Evolutionary conservation across 2,329 filamentous ascomycete genomes (phyloP), one percentile per base, ranked within the genome.

Genomic region (Chaetoscypha palmicola): DNA sequence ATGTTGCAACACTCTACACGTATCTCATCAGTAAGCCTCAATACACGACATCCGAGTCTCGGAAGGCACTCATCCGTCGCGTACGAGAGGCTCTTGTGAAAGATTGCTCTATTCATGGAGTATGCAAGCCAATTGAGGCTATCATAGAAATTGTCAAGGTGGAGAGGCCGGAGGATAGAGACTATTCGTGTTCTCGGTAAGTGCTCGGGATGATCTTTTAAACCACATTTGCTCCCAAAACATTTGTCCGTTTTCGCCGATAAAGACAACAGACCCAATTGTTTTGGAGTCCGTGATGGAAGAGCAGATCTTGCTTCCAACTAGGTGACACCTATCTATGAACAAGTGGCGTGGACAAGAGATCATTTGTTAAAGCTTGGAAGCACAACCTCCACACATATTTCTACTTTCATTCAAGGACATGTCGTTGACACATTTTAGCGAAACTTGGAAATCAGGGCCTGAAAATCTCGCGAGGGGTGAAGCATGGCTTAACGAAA

Each of bases 51-150:
- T 49, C 70, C 0, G 63, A 62, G 1, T 59, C 68, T 11, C 67
- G 75, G 9, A 62, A 76, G 53, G 58, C 57, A 0, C 63, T 79
- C 5, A 63, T 77, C 43, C 68, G 70, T 2, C 63, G 73, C 2
- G 53, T 79, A 2, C 69, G 79, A 33, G 79, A 83, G 59, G 70
- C 69, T 0, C 64, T 83, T 10, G 60, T 83, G 46, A 81, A 83
- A 60, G 62, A 69, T n/a, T 66, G 77, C 9, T 65, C 67, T 10
- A 64, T 82, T 2, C 68, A 79, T 12, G 79, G 79, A 1, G 75
- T 82, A 0, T 79, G 75, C 59, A 81, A 79, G 55, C 76, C 77
- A 5, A 60, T 83, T 3, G 77, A 81, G 53, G 49, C 51, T 17
- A 24, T 58, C 23, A 48, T 57, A 33, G 48, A 46, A 11, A 52